These are phyloP conservation scores for Hanseniaspora uvarum DNA, from an alignment of 1,139 yeast genomes.

Conservation along the genomic window DNA sequence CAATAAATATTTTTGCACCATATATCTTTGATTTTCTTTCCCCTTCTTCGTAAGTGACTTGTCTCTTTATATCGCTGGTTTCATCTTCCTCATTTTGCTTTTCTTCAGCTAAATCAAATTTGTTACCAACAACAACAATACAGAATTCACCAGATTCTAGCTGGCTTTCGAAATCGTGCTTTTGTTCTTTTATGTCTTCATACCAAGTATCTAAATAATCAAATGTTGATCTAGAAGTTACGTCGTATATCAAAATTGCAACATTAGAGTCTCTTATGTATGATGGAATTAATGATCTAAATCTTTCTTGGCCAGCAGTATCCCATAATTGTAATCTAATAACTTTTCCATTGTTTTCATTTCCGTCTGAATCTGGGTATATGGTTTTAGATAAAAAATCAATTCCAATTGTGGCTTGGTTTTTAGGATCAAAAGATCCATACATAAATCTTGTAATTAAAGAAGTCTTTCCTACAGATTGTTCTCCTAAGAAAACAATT, in stretches of 20 bases:
- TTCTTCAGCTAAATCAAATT: conserved; percentile 53
- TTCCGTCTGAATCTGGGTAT: conserved; percentile 43
- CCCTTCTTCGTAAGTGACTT: conserved; percentile 73
- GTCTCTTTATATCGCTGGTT: conserved; percentile 36
- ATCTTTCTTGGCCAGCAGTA: conserved; percentile 99
- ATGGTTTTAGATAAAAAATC: conserved; percentile 84
- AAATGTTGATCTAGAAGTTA: conserved; percentile 77
- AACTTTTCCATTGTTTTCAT: conserved; percentile 42
- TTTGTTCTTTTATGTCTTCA: conserved; percentile 70
- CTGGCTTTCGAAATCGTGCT: conserved; percentile 27
- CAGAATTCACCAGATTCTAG: conserved; percentile 47
- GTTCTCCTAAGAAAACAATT: conserved; percentile 94
- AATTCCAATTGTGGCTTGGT: conserved; percentile 88
- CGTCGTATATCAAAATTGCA: conserved; percentile 90
- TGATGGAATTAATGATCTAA: conserved; percentile 85
- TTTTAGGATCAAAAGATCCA: conserved; percentile 94
- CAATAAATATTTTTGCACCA: conserved; percentile 74
- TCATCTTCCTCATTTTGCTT: neutral
- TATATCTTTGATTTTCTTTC: conserved; percentile 65
- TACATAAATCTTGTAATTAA: conserved; percentile 93
- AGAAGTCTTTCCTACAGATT: conserved; percentile 93
- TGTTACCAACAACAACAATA: conserved; percentile 69
- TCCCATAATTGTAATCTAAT: conserved; percentile 80
- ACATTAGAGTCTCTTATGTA: conserved; percentile 95
- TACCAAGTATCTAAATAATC: conserved; percentile 68